Evolutionary conservation across 371 early-diverging fungal species (phyloP).

Genomic region (Syncephalastrum racemosum): DNA sequence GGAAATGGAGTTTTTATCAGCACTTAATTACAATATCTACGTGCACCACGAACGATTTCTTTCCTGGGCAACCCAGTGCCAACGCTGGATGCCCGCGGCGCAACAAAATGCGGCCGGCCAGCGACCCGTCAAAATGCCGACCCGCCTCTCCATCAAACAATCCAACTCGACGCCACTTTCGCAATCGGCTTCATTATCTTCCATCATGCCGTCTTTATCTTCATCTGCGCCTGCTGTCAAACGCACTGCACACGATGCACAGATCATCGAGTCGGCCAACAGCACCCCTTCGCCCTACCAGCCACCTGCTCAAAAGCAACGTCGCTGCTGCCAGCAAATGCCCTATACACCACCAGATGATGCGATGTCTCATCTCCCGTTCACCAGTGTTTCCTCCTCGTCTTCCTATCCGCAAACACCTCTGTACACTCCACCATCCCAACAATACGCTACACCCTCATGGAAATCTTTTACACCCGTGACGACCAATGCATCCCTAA

Average conservation of each 20-base stretch:
- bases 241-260: slow-evolving; percentile 6
- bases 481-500: slow-evolving; percentile 10
- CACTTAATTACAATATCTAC: slow-evolving; percentile 54
- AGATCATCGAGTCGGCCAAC: slow-evolving; percentile 1
- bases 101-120: slow-evolving; percentile 5
- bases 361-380: slow-evolving; percentile 5
- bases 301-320: slow-evolving; percentile 3
- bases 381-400: neutral
- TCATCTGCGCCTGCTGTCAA: slow-evolving; percentile 5
- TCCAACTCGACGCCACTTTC: slow-evolving; percentile 10
- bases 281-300: slow-evolving; percentile 3
- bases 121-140: slow-evolving; percentile 17
- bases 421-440: slow-evolving; percentile 12
- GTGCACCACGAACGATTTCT: slow-evolving; percentile 36
- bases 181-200: slow-evolving; percentile 15
- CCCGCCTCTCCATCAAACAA: slow-evolving; percentile 4
- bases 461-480: neutral
- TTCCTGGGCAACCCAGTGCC: slow-evolving; percentile 42
- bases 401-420: slow-evolving; percentile 15
- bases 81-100: slow-evolving; percentile 19
- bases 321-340: slow-evolving; percentile 7
- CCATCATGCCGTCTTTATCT: slow-evolving; percentile 11
- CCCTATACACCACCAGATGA: slow-evolving; percentile 22
- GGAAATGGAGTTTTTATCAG: slow-evolving; percentile 72
- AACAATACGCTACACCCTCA: slow-evolving; percentile 5